These are phyloP conservation scores for Salix koriyanagi DNA, from an alignment of 345 rosid genomes.

Conservation along the genomic window DNA sequence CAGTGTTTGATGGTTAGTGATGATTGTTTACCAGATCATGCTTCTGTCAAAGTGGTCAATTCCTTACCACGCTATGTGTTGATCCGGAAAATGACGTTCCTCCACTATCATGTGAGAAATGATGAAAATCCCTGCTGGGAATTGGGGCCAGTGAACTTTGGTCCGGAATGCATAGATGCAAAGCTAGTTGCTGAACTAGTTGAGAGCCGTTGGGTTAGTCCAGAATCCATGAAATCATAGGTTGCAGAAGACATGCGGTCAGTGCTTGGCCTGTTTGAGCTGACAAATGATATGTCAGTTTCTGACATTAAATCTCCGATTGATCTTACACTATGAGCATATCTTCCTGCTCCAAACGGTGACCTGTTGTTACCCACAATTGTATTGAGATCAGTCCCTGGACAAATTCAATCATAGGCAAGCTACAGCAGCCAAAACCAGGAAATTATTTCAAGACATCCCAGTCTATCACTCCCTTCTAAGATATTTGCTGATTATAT, in stretches of 20 bases:
- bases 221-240: conserved; percentile 49
- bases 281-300: conserved; percentile 71
- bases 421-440: no score
- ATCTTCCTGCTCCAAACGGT: conserved; percentile 25
- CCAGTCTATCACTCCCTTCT: no score
- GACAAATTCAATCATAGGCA: neutral
- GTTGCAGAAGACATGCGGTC: conserved; percentile 40
- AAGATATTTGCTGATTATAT: neutral
- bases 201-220: conserved; percentile 43
- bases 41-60: neutral
- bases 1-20: neutral
- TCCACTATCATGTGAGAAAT: conserved; percentile 50
- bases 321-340: conserved; percentile 29
- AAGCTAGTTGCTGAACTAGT: conserved; percentile 53
- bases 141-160: conserved; percentile 38
- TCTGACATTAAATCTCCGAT: conserved; percentile 45
- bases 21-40: neutral
- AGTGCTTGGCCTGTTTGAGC: conserved; percentile 78
- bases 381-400: neutral
- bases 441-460: no score
- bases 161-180: conserved; percentile 51
- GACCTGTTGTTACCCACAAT: conserved; percentile 44
- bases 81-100: conserved; percentile 56
- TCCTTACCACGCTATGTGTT: conserved; percentile 49
- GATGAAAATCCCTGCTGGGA: conserved; percentile 48